phyloP scores from a whole-genome alignment of 169 alveolate species.

The Plasmodium vivax region DNA sequence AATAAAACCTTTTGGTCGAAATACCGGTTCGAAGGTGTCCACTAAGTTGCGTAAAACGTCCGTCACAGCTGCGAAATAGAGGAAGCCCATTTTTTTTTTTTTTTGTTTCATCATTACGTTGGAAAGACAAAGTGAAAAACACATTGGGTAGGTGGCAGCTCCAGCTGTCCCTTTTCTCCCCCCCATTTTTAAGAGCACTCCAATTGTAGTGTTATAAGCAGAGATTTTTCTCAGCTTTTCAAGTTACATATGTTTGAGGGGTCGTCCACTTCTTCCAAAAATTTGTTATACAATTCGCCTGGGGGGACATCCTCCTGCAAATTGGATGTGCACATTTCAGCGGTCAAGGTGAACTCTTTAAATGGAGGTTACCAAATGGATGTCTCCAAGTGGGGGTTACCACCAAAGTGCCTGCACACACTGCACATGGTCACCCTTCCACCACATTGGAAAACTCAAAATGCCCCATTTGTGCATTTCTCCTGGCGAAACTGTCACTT shows the following conservation, averaged over 20 bases:
- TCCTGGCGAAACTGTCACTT: not conserved
- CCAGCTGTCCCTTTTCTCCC: not conserved
- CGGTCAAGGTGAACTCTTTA: not conserved
- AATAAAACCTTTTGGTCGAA: not conserved
- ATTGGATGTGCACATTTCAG: not conserved
- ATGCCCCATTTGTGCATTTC: not conserved
- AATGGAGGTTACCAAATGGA: not conserved
- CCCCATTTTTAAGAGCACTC: not conserved
- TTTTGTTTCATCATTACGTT: not conserved
- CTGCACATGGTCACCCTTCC: not conserved
- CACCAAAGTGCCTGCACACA: not conserved
- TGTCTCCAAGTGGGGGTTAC: not conserved
- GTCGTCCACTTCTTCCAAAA: conserved; percentile 24
- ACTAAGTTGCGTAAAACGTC: conserved; percentile 13
- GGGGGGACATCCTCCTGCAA: conserved; percentile 30
- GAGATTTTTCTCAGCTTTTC: not conserved
- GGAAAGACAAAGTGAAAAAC: not conserved
- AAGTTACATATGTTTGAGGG: conserved; percentile 15
- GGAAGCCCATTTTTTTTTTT: not conserved
- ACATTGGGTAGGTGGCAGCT: not conserved
- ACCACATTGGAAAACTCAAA: not conserved
- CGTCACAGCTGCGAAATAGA: conserved; percentile 10
- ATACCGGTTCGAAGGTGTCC: conserved; percentile 45
- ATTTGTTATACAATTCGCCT: conserved; percentile 21
- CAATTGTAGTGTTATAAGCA: not conserved